Percentiles rank a stretch among this genome's conserved stretches.
Evolutionary conservation across 2,329 filamentous ascomycete species (phyloP).

Genomic region (Aspergillus ustus): DNA sequence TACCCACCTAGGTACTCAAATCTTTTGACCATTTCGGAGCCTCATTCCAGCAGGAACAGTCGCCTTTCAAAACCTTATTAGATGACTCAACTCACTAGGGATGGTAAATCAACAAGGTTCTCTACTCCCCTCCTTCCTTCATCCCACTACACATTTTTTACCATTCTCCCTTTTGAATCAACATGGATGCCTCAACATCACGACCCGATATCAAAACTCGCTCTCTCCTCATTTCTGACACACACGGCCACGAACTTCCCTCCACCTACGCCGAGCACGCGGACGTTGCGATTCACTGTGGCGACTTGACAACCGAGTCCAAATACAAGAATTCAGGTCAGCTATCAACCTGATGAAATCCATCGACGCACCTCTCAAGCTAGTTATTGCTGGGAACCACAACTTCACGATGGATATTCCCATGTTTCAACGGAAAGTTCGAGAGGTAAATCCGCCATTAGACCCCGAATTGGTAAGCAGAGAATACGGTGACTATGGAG

Average conservation of each 20-base stretch:
- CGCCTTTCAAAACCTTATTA: no score
- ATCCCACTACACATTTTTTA: no score
- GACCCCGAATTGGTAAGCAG: conserved; percentile 32
- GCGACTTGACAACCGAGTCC: conserved; percentile 55
- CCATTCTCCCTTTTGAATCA: not conserved
- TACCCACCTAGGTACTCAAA: no score
- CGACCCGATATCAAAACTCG: conserved; percentile 39
- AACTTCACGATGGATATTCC: conserved; percentile 51
- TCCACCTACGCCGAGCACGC: conserved; percentile 35
- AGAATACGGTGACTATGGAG: conserved; percentile 48
- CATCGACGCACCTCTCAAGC: conserved; percentile 56
- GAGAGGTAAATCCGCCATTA: conserved; percentile 31
- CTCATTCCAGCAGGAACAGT: no score
- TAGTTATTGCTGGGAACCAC: conserved; percentile 62
- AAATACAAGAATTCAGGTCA: conserved; percentile 45
- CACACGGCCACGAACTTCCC: conserved; percentile 41
- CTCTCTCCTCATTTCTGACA: conserved; percentile 54
- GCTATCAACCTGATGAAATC: conserved; percentile 50
- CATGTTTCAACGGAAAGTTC: conserved; percentile 42
- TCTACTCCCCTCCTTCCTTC: no score
- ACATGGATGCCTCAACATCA: conserved; percentile 1
- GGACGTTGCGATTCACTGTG: conserved; percentile 60
- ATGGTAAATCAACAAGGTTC: no score
- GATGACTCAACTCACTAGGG: no score
- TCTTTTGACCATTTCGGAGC: no score